phyloP scores from a whole-genome alignment of 2,329 filamentous ascomycete genomes.

The Neurospora sp. region DNA sequence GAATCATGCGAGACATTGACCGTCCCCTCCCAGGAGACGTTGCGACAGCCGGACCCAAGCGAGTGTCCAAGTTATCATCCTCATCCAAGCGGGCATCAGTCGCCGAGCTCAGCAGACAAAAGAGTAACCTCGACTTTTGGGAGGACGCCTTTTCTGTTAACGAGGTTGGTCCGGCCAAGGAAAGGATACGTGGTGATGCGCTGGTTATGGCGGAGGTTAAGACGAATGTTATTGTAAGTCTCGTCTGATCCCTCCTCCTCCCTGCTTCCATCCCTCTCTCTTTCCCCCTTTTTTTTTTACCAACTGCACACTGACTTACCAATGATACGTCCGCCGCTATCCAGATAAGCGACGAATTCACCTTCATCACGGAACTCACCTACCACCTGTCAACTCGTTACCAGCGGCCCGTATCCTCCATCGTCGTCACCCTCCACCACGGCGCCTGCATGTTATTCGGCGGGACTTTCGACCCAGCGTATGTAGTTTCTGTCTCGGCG shows the following conservation, averaged over 20 bases:
- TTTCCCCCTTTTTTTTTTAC: no score
- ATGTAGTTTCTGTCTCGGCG: conserved; percentile 65
- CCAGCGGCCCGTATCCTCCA: conserved; percentile 60
- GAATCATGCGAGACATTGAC: conserved; percentile 28
- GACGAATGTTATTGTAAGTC: conserved; percentile 52
- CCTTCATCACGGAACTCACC: conserved; percentile 64
- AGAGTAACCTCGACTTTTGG: conserved; percentile 32
- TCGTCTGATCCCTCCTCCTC: not conserved
- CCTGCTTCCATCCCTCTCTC: not conserved
- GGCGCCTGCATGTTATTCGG: conserved; percentile 66
- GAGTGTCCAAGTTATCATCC: conserved; percentile 19
- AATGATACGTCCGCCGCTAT: no score
- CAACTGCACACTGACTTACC: no score
- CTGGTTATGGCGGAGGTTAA: conserved; percentile 54
- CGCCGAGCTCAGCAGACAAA: conserved; percentile 9
- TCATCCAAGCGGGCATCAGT: not conserved
- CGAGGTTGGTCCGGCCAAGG: conserved; percentile 27
- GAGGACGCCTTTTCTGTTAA: conserved; percentile 32
- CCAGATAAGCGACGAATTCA: conserved; percentile 66
- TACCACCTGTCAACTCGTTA: conserved; percentile 66
- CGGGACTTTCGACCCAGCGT: conserved; percentile 68
- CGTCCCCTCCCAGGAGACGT: conserved; percentile 30
- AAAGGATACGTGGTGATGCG: conserved; percentile 43
- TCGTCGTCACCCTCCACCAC: conserved; percentile 69
- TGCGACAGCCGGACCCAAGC: conserved; percentile 19